Base-by-base conservation (phyloP, 441 rosid species). In the Rhodomyrtus psidioides region DNA sequence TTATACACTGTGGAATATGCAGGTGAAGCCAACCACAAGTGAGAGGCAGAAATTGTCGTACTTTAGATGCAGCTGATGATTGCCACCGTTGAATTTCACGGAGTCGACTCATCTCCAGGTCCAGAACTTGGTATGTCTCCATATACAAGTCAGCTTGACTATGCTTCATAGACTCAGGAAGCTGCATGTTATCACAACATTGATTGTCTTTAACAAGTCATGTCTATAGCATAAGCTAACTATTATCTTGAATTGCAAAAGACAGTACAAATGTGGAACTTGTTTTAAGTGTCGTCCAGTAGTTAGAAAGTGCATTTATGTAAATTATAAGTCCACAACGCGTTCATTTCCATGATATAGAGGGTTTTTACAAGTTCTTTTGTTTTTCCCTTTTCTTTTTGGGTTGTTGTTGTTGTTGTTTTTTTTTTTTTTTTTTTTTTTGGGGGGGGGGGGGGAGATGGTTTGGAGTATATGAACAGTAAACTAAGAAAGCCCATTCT, bases 21-120 rank as follows among this genome's bases (percentile, higher is more conserved):
- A 59, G 39, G 75, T 53, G 27, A 84, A 88, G 57, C 57, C 24
- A 83, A 60, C 56, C 14, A 14, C 46, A 83, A 53, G 28, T 85
- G 56, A 88, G 83, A 86, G 53, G 46, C 55, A 88, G 86, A 65
- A 62, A 65, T 65, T 65, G 58, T 83, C 85, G 84, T 90, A 96
- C 99, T 93, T 96, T 98, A 83, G 99, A 93, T 28, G 99, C 90
- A 89, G 99, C 96, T 44, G 98, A 94, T 75, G 98, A 89, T 88
- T 98, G 99, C 99, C 99, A 98, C 89, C 93, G 92, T 93, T 96
- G 99, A 86, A 98, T 96, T 93, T 95, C 99, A 55, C 98, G 98
- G 84, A 98, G 89, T 84, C 97, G 98, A 88, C 99, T 96, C 99
- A 98, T 96, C 91, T 98, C 99, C 93, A 95, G 90, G 94, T 98